Evolutionary conservation across 257 asterid genomes (phyloP), one percentile per base, ranked within the genome.

Genomic region (Rhazya stricta): DNA sequence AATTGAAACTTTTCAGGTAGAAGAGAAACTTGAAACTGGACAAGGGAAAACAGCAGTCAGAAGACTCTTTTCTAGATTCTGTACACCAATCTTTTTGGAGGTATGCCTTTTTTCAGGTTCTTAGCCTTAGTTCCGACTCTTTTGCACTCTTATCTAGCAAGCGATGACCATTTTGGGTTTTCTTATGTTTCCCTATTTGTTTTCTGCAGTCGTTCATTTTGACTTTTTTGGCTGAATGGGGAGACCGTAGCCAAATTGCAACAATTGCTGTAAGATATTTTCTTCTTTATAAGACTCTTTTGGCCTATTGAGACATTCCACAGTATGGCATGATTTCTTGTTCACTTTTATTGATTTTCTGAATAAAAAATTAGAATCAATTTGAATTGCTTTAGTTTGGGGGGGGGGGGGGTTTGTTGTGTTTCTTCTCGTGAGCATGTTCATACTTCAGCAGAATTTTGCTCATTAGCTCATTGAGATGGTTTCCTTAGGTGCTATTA

Each of bases 141-240:
- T 43, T 15, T 25, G 21, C 4, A 9, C 42, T 25, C 19, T 32
- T 43, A 32, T 32, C 6, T 36, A 53, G 23, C 27, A 19, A 46
- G 9, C 56, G 73, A 72, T 69, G 43, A 21, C n/a, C 1, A 21
- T 50, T 7, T 46, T 5, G 56, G 69, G 36, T 79, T 60, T 50
- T 66, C 67, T 57, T 60, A 42, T 39, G 21, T 75, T 32, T 61
- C 42, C 18, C 19, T 77, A 41, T 65, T 66, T 42, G 45, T 56
- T 48, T 63, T 81, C 37, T 82, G 86, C 97, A 94, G 97, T 85
- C 98, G 54, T 94, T 91, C 72, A 90, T 94, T 67, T 86, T 94
- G 90, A 94, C 97, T 69, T 94, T 94, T 83, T 83, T 91, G 84
- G 98, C 98, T 15, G 98, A 94, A 78, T 94, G 98, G 98, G 98